Percentiles rank a stretch among this genome's conserved stretches.
These are phyloP conservation scores for Dendrocalamus sinicus DNA, from an alignment of 176 grass and related monocot species.

Conservation along the genomic window DNA sequence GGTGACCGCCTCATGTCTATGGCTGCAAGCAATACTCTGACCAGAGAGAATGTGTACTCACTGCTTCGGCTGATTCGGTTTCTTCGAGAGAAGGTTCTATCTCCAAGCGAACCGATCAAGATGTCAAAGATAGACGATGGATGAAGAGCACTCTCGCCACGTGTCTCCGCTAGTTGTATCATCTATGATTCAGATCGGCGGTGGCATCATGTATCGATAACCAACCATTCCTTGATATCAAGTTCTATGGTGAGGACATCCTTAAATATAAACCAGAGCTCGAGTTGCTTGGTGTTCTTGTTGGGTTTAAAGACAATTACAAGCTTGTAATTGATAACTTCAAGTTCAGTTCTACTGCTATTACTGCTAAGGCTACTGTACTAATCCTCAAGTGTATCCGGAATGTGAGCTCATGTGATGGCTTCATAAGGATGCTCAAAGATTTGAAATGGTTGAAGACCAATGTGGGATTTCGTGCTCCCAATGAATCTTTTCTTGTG, in stretches of 20 bases:
- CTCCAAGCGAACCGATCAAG: conserved; percentile 48
- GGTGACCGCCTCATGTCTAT: conserved; percentile 53
- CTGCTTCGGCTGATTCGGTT: conserved; percentile 76
- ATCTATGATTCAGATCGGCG: conserved; percentile 55
- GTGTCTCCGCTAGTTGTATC: conserved; percentile 48
- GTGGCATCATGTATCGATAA: conserved; percentile 48
- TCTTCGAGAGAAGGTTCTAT: conserved; percentile 46
- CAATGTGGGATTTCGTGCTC: conserved; percentile 56
- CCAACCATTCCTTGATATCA: conserved; percentile 64
- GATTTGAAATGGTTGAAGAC: conserved; percentile 64
- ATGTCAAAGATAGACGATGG: conserved; percentile 54
- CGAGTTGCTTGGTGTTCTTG: conserved; percentile 66
- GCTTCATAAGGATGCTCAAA: conserved; percentile 48
- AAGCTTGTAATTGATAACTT: conserved; percentile 59
- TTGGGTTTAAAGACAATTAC: conserved; percentile 51
- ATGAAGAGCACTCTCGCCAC: conserved; percentile 56
- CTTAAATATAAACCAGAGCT: conserved; percentile 55
- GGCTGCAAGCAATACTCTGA: conserved; percentile 41
- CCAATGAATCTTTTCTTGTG: conserved; percentile 53
- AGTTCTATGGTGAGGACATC: conserved; percentile 56
- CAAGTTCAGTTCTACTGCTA: conserved; percentile 48
- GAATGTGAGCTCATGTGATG: conserved; percentile 6
- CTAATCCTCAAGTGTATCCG: conserved; percentile 63
- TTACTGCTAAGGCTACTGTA: conserved; percentile 54
- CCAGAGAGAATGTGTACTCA: conserved; percentile 53